A percentile compares a stretch with the other conserved stretches of the same genome.
Evolutionary conservation across 2,329 filamentous ascomycete species (phyloP).

Genomic region (Thielaviopsis populi): DNA sequence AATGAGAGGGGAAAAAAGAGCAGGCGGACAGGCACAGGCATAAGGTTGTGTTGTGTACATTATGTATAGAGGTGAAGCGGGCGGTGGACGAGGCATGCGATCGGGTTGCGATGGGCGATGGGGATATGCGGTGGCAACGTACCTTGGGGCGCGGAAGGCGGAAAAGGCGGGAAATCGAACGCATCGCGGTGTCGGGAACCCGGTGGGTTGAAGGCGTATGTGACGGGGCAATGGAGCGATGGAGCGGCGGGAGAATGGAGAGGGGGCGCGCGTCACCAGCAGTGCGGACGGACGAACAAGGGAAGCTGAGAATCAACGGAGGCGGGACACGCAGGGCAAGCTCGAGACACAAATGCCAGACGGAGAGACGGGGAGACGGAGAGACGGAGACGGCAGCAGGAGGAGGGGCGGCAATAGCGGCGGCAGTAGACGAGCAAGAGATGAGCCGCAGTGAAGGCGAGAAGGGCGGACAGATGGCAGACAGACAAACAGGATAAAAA

Average conservation of each 20-base stretch:
- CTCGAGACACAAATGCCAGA: background rate
- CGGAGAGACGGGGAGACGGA: background rate
- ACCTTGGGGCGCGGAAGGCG: constrained; percentile 30
- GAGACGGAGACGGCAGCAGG: background rate
- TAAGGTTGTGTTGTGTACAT: no score
- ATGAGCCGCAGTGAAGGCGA: background rate
- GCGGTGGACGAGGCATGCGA: background rate
- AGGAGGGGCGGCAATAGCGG: no score
- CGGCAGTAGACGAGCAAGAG: no score
- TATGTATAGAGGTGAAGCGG: background rate
- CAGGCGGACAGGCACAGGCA: background rate
- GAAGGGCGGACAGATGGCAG: no score
- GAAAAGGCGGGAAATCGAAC: constrained; percentile 19
- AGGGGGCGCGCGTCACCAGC: background rate
- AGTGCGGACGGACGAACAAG: background rate
- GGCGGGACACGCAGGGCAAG: background rate
- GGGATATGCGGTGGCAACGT: constrained; percentile 18
- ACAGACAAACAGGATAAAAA: background rate
- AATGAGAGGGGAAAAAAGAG: background rate
- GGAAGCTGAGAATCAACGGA: background rate
- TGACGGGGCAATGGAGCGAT: background rate
- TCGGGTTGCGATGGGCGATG: background rate
- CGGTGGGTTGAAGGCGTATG: background rate
- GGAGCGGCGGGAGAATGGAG: background rate
- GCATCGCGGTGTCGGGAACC: constrained; percentile 11